Conservation (phyloP, 192 early-diverging fungal species). For the Phlyctochytrium arcticum region DNA sequence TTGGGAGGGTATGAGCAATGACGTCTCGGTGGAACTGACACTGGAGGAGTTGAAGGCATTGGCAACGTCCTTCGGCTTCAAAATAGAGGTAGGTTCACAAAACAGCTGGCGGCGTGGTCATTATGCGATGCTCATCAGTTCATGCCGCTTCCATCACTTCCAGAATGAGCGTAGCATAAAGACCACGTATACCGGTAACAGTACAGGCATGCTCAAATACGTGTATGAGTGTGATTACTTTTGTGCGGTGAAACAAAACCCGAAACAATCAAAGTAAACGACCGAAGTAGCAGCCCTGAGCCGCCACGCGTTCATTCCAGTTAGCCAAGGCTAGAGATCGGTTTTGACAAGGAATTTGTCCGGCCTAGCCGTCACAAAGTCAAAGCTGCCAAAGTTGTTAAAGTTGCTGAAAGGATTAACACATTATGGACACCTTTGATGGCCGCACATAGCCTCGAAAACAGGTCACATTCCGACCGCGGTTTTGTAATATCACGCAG, state of each 20-base stretch:
- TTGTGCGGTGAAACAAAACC: slow-evolving; percentile 58
- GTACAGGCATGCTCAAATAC: slow-evolving; percentile 74
- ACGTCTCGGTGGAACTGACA: slow-evolving; percentile 83
- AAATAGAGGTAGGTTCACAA: slow-evolving; percentile 49
- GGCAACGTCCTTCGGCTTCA: slow-evolving; percentile 52
- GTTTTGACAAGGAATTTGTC: no score
- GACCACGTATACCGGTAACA: slow-evolving; percentile 73
- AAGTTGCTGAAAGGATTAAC: no score
- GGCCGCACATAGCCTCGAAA: no score
- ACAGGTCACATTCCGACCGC: no score
- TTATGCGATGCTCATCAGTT: not conserved
- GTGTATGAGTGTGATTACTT: slow-evolving; percentile 73
- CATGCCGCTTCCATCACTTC: not conserved
- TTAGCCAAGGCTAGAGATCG: no score
- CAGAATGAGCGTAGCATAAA: slow-evolving; percentile 56
- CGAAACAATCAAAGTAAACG: no score
- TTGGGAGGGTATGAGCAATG: slow-evolving; percentile 77
- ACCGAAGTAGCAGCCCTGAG: no score
- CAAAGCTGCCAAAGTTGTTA: no score
- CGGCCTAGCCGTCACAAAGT: not conserved
- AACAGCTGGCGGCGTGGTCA: not conserved
- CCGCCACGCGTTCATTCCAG: no score
- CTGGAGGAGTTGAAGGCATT: slow-evolving; percentile 72
- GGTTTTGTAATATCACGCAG: no score
- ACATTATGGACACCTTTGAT: no score